Evolutionary conservation across 192 early-diverging fungal species (phyloP).

Genomic region (Podila verticillata): DNA sequence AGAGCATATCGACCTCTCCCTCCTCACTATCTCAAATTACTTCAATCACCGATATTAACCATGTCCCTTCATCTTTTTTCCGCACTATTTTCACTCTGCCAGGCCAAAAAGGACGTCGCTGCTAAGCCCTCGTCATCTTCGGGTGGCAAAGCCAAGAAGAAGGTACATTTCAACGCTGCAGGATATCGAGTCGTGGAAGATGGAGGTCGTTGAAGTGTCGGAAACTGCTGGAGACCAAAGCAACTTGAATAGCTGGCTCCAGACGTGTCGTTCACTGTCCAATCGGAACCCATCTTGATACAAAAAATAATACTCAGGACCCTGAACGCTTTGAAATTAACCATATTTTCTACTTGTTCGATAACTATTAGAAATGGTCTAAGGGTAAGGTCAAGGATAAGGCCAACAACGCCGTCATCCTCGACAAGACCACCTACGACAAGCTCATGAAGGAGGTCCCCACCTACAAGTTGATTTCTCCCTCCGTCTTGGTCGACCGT

Average conservation of each 20-base stretch:
- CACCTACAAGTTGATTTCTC: slow-evolving; percentile 99
- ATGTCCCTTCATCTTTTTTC: not conserved
- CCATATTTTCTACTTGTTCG: not conserved
- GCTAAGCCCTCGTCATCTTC: slow-evolving; percentile 64
- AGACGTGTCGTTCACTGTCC: no score
- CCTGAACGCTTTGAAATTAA: not conserved
- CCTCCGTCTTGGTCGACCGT: slow-evolving; percentile 98
- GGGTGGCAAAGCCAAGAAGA: slow-evolving; percentile 68
- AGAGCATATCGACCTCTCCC: no score
- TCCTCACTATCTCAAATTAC: not conserved
- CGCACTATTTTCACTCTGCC: not conserved
- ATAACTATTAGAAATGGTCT: slow-evolving; percentile 93
- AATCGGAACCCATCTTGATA: not conserved
- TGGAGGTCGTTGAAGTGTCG: not conserved
- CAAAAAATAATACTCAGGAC: not conserved
- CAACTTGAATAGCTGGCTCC: no score
- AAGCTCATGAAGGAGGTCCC: slow-evolving; percentile 99
- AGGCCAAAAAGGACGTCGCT: slow-evolving; percentile 72
- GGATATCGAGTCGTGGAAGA: not conserved
- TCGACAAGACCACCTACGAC: slow-evolving; percentile 97
- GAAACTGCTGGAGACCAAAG: no score
- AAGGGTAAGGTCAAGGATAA: slow-evolving; percentile 99
- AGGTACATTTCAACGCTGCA: slow-evolving; percentile 34
- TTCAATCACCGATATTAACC: not conserved
- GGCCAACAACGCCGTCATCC: slow-evolving; percentile 99